These are phyloP conservation scores for Vinca major DNA, from an alignment of 305 asterid species.

Conservation along the genomic window DNA sequence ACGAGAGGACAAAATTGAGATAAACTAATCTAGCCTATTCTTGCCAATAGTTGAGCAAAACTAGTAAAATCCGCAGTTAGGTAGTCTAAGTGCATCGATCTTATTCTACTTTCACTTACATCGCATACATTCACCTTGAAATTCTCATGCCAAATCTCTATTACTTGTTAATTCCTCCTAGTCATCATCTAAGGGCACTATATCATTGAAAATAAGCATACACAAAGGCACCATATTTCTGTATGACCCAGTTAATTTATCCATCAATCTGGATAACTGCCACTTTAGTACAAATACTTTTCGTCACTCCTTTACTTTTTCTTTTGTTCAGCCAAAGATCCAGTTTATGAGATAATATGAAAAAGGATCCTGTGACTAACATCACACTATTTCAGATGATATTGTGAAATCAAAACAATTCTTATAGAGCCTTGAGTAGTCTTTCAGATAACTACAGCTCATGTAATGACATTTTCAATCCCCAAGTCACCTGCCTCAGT, in stretches of 20 bases:
- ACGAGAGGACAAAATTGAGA: too few relatives aligned
- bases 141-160: neutral
- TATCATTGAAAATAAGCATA: too few relatives aligned
- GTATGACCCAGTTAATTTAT: neutral
- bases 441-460: too few relatives aligned
- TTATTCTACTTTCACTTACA: neutral
- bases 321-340: neutral
- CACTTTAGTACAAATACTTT: neutral
- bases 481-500: neutral
- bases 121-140: neutral
- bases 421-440: too few relatives aligned
- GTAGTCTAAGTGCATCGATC: neutral
- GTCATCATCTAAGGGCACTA: neutral
- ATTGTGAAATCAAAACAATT: neutral
- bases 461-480: neutral
- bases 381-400: neutral
- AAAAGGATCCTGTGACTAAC: neutral
- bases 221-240: neutral
- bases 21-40: neutral
- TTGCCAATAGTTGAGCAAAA: neutral
- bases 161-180: neutral
- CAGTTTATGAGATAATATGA: neutral
- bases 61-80: neutral
- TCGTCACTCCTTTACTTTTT: too few relatives aligned
- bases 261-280: neutral